phyloP scores from a whole-genome alignment of 2,329 filamentous ascomycete genomes.

The Neurospora crassa region DNA sequence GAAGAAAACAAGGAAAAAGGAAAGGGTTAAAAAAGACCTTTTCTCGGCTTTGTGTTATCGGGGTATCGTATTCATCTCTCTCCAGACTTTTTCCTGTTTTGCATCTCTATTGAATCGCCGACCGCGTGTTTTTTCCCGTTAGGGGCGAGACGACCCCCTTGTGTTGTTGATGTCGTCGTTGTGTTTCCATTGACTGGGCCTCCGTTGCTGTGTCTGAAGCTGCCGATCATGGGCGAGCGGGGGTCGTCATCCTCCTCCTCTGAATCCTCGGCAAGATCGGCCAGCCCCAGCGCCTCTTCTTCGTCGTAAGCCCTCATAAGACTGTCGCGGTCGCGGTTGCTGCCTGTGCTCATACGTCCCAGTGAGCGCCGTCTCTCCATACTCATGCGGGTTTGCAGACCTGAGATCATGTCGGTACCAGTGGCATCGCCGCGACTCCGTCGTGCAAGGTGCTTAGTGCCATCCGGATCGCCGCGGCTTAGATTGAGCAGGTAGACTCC shows the following conservation, averaged over 20 bases:
- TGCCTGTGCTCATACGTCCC: conserved; percentile 41
- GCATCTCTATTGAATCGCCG: conserved; percentile 36
- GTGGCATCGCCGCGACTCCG: conserved; percentile 62
- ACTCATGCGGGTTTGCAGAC: conserved; percentile 79
- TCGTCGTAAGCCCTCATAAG: conserved; percentile 86
- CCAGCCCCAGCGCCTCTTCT: conserved; percentile 69
- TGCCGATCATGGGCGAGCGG: conserved; percentile 26
- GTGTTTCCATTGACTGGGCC: conserved; percentile 19
- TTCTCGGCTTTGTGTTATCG: neutral
- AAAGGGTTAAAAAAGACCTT: neutral
- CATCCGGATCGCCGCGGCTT: conserved; percentile 84
- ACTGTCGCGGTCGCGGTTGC: conserved; percentile 64
- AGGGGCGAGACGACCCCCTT: conserved; percentile 2
- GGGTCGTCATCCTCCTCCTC: conserved; percentile 45
- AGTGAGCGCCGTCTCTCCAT: conserved; percentile 83
- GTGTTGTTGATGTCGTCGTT: neutral
- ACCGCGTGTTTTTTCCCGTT: conserved; percentile 13
- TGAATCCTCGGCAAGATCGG: conserved; percentile 69
- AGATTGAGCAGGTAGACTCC: conserved; percentile 94
- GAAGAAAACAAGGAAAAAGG: neutral
- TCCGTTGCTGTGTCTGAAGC: conserved; percentile 27
- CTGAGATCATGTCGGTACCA: conserved; percentile 84
- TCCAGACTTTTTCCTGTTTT: conserved; percentile 33
- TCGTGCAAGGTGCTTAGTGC: conserved; percentile 54
- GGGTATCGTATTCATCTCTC: conserved; percentile 20